Conservation (phyloP, 2,329 filamentous ascomycete genomes). For the Botrytis deweyae region DNA sequence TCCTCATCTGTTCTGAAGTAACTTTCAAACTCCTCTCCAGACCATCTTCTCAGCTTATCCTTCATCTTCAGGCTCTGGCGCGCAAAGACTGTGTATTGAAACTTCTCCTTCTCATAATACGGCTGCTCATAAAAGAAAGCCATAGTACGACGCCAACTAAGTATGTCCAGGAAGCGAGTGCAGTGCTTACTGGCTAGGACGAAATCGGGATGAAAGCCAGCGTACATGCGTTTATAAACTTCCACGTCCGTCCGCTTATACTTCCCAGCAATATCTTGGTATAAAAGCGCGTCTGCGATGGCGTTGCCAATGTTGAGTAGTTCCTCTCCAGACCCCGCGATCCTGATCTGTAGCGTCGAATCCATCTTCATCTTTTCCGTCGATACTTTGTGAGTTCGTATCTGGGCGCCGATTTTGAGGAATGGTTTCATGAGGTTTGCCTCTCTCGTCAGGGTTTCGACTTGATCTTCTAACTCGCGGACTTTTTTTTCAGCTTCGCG, state of each 20-base stretch:
- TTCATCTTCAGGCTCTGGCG: slow-evolving; percentile 11
- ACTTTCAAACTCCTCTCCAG: slow-evolving; percentile 12
- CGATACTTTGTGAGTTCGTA: slow-evolving; percentile 5
- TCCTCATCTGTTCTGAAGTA: slow-evolving; percentile 4
- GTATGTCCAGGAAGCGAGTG: slow-evolving; percentile 10
- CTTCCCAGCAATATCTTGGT: slow-evolving; percentile 10
- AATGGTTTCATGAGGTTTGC: slow-evolving; percentile 9
- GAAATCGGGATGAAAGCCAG: slow-evolving; percentile 15
- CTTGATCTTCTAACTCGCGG: slow-evolving; percentile 4
- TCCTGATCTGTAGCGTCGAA: background rate
- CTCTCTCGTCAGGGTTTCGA: background rate
- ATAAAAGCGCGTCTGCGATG: slow-evolving; percentile 8
- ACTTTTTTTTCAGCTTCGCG: background rate
- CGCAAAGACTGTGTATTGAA: slow-evolving; percentile 5
- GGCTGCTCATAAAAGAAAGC: slow-evolving; percentile 19
- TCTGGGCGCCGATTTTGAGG: background rate
- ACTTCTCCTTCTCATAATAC: slow-evolving; percentile 9
- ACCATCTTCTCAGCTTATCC: slow-evolving; percentile 2
- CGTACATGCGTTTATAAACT: slow-evolving; percentile 15
- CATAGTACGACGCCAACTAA: slow-evolving; percentile 18
- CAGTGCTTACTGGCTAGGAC: background rate
- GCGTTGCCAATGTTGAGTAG: slow-evolving; percentile 5
- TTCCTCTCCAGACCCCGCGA: slow-evolving; percentile 8
- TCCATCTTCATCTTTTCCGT: slow-evolving; percentile 15
- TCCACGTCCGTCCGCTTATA: slow-evolving; percentile 17